Base-by-base conservation (phyloP, 352 stramenopile species). In the Phytophthora foliorum region DNA sequence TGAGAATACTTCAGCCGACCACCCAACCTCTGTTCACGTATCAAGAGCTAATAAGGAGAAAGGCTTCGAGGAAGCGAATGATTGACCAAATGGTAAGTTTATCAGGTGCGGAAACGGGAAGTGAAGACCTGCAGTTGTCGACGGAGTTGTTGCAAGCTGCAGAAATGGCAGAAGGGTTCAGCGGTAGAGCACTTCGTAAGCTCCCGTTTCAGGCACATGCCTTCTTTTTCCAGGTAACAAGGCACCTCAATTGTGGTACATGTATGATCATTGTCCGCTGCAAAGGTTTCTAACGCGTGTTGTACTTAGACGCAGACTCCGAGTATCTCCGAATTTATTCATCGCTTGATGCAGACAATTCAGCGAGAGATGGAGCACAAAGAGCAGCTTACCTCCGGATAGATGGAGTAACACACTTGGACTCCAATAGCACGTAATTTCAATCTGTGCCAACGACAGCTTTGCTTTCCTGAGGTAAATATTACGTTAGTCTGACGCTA, bases 201-300 rank as follows among this genome's bases (percentile, higher is more conserved):
- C 76, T 97, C 11, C 90, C 90, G 1, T 97, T 97, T 51, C 88
- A 96, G 48, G 82, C 89, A 1, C 79, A 94, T 53, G 80, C 88
- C 3, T 84, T 88, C 46, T 95, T 90, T 57, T 75, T 83, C 14
- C 80, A 88, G 78, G 82, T 92, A 72, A 45, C 17, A n/a, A 31
- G 2, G 21, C 25, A 10, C 13, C 3, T 25, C 7, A n/a, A 6
- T 69, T 38, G n/a, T 21, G 53, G 2, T 44, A n/a, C n/a, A n/a
- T n/a, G n/a, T n/a, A 17, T 64, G 16, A 24, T 5, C 38, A 44
- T 31, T 44, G 4, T 50, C 16, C 44, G n/a, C 8, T 42, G 25
- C 14, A 45, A 45, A 49, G 21, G 9, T 27, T n/a, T 44, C 48
- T 67, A 59, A 74, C 51, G 32, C 29, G 29, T 34, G 13, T 55